Percentiles rank a stretch among this genome's conserved stretches.
phyloP scores from a whole-genome alignment of 495 filamentous ascomycete species.

The Penicillium egyptiacum region DNA sequence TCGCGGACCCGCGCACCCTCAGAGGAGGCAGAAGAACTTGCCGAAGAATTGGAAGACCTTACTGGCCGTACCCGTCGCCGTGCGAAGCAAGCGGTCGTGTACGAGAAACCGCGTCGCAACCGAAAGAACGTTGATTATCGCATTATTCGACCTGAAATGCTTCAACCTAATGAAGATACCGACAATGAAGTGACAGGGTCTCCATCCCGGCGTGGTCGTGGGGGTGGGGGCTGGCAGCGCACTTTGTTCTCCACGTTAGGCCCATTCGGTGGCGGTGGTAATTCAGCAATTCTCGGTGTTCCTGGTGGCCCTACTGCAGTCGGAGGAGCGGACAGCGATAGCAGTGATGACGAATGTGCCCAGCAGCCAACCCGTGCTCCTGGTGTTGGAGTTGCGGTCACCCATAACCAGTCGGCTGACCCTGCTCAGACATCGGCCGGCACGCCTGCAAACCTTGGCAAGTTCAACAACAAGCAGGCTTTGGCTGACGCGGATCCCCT shows the following conservation, averaged over 20 bases:
- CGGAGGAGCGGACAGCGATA: slow-evolving; percentile 87
- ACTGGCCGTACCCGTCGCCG: slow-evolving; percentile 53
- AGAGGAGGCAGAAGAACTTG: slow-evolving; percentile 69
- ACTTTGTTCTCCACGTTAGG: slow-evolving; percentile 82
- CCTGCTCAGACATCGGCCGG: slow-evolving; percentile 59
- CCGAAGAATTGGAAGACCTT: slow-evolving; percentile 74
- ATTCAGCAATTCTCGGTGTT: slow-evolving; percentile 69
- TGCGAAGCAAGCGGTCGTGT: slow-evolving; percentile 55
- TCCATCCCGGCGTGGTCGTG: slow-evolving; percentile 64
- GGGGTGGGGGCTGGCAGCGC: slow-evolving; percentile 64
- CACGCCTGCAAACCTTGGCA: slow-evolving; percentile 83
- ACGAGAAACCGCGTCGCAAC: slow-evolving; percentile 57
- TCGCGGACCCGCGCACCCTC: slow-evolving; percentile 56
- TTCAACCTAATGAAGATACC: slow-evolving; percentile 64
- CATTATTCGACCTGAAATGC: slow-evolving; percentile 72
- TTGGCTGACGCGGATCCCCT: slow-evolving; percentile 92
- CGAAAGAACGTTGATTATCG: slow-evolving; percentile 68
- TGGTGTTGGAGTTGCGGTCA: slow-evolving; percentile 46
- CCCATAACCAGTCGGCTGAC: slow-evolving; percentile 67
- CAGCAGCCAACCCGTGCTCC: slow-evolving; percentile 55
- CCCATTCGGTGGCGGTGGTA: slow-evolving; percentile 84
- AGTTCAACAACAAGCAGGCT: slow-evolving; percentile 75
- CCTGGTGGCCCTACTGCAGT: slow-evolving; percentile 70
- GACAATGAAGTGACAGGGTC: slow-evolving; percentile 60
- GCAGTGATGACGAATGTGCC: slow-evolving; percentile 86